These are phyloP conservation scores for Pseudevernia furfuracea DNA, from an alignment of 495 filamentous ascomycete genomes.

Conservation along the genomic window DNA sequence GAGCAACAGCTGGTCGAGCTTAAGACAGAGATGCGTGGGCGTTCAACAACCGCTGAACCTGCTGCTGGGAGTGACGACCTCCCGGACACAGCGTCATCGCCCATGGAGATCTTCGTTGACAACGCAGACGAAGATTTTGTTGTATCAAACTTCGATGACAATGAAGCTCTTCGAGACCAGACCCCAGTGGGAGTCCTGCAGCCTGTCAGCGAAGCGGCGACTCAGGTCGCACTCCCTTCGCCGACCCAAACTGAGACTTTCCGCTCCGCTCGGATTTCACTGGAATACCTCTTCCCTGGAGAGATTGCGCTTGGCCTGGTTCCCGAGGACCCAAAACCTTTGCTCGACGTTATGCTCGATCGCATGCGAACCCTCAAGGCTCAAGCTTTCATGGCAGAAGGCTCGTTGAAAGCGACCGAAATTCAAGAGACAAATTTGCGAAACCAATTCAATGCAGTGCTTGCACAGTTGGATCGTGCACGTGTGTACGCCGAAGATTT, in stretches of 20 bases:
- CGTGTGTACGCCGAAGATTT: conserved; percentile 31
- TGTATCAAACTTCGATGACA: not conserved
- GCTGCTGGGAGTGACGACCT: not conserved
- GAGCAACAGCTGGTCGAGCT: conserved; percentile 31
- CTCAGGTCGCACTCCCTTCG: conserved; percentile 20
- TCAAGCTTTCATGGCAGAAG: conserved; percentile 11
- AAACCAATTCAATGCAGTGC: conserved; percentile 38
- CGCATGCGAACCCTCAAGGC: conserved; percentile 13
- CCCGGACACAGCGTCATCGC: not conserved
- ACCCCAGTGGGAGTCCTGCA: not conserved
- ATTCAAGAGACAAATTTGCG: conserved; percentile 28
- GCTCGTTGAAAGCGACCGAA: conserved; percentile 9
- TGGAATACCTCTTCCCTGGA: conserved; percentile 60
- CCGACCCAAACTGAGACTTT: conserved; percentile 31
- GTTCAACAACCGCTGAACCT: conserved; percentile 7
- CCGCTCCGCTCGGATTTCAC: conserved; percentile 57
- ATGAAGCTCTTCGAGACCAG: conserved; percentile 11
- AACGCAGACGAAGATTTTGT: conserved; percentile 17
- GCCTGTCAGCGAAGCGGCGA: conserved; percentile 17
- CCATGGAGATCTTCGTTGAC: conserved; percentile 14
- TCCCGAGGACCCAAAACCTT: conserved; percentile 16
- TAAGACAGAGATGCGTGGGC: conserved; percentile 21
- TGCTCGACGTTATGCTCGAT: conserved; percentile 23
- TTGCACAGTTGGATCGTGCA: conserved; percentile 33
- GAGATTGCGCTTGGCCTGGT: conserved; percentile 44